A percentile compares a stretch with the other conserved stretches of the same genome.
These are phyloP conservation scores for Yarrowia sp. DNA, from an alignment of 805 yeast species.

Conservation along the genomic window DNA sequence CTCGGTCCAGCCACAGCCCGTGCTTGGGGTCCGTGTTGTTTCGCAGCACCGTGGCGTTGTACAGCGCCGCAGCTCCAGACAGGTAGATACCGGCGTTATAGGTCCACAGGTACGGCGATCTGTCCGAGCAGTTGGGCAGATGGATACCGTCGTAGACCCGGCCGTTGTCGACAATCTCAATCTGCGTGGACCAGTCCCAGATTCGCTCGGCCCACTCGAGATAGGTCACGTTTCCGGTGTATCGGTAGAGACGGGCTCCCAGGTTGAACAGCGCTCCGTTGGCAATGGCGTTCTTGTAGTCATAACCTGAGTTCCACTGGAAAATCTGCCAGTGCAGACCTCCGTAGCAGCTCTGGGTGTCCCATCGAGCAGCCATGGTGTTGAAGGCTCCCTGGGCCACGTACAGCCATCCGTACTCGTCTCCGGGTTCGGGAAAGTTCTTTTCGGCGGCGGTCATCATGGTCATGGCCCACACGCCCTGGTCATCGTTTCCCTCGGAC, in stretches of 20 bases:
- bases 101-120: constrained; percentile 69
- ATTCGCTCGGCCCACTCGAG: constrained; percentile 74
- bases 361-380: constrained; percentile 86
- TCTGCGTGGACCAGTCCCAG: constrained; percentile 75
- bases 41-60: constrained; percentile 53
- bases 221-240: constrained; percentile 72
- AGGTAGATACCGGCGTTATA: constrained; percentile 75
- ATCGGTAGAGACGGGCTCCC: constrained; percentile 84
- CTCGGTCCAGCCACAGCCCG: constrained; percentile 63
- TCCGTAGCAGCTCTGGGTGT: constrained; percentile 65
- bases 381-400: constrained; percentile 85
- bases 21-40: constrained; percentile 57
- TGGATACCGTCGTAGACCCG: constrained; percentile 77
- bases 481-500: constrained; percentile 93
- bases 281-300: constrained; percentile 86
- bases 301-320: constrained; percentile 85
- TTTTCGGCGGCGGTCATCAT: constrained; percentile 85
- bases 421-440: constrained; percentile 75
- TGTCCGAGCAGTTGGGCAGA: constrained; percentile 57
- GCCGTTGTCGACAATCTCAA: constrained; percentile 50
- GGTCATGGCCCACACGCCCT: constrained; percentile 90
- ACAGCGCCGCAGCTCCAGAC: constrained; percentile 73
- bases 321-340: constrained; percentile 94
- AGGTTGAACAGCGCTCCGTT: constrained; percentile 82
- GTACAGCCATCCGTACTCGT: constrained; percentile 69